Percentiles rank a stretch among this genome's conserved stretches.
Conservation (phyloP, 2,329 filamentous ascomycete species). For the Fusarium sp. region DNA sequence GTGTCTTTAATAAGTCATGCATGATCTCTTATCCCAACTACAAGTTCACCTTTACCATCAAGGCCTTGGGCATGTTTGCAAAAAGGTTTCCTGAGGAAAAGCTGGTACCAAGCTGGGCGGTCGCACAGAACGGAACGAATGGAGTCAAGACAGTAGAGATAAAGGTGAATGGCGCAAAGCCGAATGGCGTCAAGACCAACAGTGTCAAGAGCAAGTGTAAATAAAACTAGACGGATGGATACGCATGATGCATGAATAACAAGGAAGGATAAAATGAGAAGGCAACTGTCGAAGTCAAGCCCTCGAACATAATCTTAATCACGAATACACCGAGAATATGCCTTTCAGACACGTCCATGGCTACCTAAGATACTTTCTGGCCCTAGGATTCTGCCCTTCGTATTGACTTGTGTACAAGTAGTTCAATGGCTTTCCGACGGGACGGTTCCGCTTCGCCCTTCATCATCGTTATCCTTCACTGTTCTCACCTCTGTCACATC, state of each 20-base stretch:
- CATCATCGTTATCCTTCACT: too few relatives aligned
- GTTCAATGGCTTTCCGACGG: too few relatives aligned
- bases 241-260: not conserved
- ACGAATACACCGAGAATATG: not conserved
- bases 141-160: not conserved
- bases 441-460: too few relatives aligned
- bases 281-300: not conserved
- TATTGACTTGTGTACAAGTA: not conserved
- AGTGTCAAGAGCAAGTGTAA: not conserved
- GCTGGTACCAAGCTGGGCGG: slow-evolving; percentile 48
- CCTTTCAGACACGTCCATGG: not conserved
- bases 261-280: not conserved
- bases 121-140: slow-evolving; percentile 1
- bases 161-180: not conserved
- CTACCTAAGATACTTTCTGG: not conserved
- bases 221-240: not conserved
- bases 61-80: slow-evolving; percentile 91
- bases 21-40: slow-evolving; percentile 99
- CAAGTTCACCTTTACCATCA: slow-evolving; percentile 95
- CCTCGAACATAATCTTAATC: not conserved
- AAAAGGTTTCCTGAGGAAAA: slow-evolving; percentile 73
- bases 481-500: not conserved
- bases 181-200: not conserved
- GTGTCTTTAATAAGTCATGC: slow-evolving; percentile 98
- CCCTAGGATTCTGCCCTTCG: not conserved